Evolutionary conservation across 306 rosid species (phyloP).

Genomic region (Malus sieversii): DNA sequence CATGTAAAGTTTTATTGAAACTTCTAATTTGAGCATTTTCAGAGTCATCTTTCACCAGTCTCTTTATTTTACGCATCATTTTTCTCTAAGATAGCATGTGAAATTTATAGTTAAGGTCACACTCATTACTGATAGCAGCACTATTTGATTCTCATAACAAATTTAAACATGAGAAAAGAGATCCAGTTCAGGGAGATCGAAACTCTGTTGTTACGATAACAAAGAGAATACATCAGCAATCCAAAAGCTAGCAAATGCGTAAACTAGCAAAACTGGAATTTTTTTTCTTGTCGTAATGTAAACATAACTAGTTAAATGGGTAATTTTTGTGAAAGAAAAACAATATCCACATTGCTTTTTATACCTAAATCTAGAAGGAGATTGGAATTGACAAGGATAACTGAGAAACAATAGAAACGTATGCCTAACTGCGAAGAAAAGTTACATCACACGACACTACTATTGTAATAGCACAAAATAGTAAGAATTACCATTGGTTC

Average conservation of each 20-base stretch:
- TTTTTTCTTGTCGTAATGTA: not conserved
- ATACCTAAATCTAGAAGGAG: not conserved
- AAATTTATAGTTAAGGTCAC: not conserved
- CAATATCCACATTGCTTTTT: not conserved
- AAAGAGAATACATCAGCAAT: not conserved
- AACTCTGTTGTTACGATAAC: too few species aligned
- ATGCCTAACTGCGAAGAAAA: not conserved
- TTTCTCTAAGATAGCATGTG: not conserved
- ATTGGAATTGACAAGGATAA: not conserved
- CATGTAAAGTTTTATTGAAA: not conserved
- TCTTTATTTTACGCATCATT: not conserved
- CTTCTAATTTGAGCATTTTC: not conserved
- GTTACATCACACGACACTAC: not conserved
- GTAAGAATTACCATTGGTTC: slow-evolving; percentile 56
- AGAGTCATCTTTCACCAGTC: not conserved
- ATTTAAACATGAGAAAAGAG: too few species aligned
- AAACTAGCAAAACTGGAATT: not conserved
- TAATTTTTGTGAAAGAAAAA: not conserved
- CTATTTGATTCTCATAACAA: not conserved
- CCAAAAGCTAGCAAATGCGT: not conserved
- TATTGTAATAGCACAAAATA: not conserved
- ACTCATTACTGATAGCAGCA: not conserved
- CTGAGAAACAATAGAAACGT: not conserved
- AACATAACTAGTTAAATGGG: not conserved
- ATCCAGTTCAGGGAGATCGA: not conserved